Evolutionary conservation across 106 monocot genomes (phyloP), one percentile per base, ranked within the genome.

Genomic region (Hemerocallis citrina): DNA sequence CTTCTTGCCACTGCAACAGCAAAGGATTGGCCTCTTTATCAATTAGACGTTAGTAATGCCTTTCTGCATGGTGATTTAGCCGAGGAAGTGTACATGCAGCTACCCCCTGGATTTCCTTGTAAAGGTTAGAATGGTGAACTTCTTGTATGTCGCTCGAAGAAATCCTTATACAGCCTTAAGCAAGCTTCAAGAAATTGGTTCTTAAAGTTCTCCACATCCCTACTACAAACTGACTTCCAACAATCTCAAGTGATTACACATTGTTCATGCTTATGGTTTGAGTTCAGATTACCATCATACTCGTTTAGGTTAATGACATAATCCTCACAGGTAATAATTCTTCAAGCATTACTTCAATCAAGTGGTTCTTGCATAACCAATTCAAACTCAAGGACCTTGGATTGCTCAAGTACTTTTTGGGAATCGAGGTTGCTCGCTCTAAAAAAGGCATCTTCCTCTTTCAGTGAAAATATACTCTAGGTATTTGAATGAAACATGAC

Each of bases 101-200:
- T 22, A 23, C 50, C 50, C 4, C 16, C 50, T 21, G 50, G 50
- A 3, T 11, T 51, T 51, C 7, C 6, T 22, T 5, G 20, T 23
- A 3, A 51, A 27, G 50, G 9, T 19, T 9, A 55, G 55, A 55
- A 33, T 11, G 1, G n/a, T n/a, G n/a, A n/a, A n/a, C n/a, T n/a
- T n/a, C n/a, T 28, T 31, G 32, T 55, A 31, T 55, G 55, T 29
- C 32, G 55, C 16, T 31, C 7, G 7, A 28, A 55, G 0, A 31
- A 31, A 15, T 55, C 1, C 13, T 31, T 55, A 12, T 55, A 29
- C 32, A 31, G 55, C 32, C 55, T 55, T 15, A 55, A 55, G 32
- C 29, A 55, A 55, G 55, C 55, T 31, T 31, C 29, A 55, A 55
- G 32, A 55, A 55, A 55, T 15, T 55, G n/a, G 55, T 55, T 55